Conservation (phyloP, 495 filamentous ascomycete species). For the Penicillium fimorum region DNA sequence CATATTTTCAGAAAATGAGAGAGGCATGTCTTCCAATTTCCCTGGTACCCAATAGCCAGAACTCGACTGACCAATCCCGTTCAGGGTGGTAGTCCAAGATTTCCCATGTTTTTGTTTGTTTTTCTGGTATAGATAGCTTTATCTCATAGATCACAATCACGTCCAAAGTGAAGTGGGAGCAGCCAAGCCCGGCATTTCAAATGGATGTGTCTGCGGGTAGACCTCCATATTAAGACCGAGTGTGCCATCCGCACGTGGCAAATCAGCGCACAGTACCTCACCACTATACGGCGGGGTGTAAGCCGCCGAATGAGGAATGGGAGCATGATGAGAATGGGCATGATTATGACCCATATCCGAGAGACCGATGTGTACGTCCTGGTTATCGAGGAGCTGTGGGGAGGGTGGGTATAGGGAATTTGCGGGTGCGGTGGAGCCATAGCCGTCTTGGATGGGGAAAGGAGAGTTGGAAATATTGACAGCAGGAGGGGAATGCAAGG, state of each 20-base stretch:
- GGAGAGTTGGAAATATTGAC: conserved; percentile 40
- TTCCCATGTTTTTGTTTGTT: conserved; percentile 3
- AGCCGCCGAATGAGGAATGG: conserved; percentile 31
- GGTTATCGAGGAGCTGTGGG: conserved; percentile 37
- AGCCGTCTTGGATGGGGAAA: conserved; percentile 34
- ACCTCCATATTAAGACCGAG: conserved; percentile 36
- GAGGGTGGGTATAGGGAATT: conserved; percentile 40
- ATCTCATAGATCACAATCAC: conserved; percentile 13
- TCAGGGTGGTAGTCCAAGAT: not conserved
- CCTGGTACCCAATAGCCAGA: conserved; percentile 10
- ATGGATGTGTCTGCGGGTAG: conserved; percentile 33
- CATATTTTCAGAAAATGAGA: not conserved
- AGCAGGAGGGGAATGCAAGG: conserved; percentile 42
- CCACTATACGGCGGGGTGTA: conserved; percentile 37
- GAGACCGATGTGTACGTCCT: conserved; percentile 26
- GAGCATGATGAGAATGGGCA: conserved; percentile 16
- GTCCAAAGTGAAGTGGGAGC: conserved; percentile 37
- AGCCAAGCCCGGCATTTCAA: conserved; percentile 31
- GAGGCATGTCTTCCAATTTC: not conserved
- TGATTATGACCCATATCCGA: conserved; percentile 28
- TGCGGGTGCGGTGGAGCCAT: conserved; percentile 33
- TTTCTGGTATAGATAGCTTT: not conserved
- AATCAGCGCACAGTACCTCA: conserved; percentile 30
- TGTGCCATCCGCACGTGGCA: conserved; percentile 28
- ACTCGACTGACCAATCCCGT: not conserved